Base-by-base conservation (phyloP, 1,284 basidiomycete genomes). In the Coniferiporia weirii region DNA sequence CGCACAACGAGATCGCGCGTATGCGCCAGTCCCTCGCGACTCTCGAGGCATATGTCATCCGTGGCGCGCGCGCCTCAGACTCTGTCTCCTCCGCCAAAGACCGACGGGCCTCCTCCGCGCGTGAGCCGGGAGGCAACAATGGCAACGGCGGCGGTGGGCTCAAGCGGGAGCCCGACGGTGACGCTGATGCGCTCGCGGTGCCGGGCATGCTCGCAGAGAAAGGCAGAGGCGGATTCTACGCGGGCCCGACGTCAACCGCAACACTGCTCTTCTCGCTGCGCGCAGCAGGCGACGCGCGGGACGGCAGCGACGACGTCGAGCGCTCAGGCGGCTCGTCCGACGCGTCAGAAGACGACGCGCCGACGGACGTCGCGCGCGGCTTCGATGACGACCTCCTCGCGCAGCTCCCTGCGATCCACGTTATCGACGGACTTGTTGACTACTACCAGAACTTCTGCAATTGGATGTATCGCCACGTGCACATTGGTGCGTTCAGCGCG, bases 381-480 rank as follows among this genome's bases (percentile, higher is more conserved):
- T 82, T 84, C 63, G 85, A 89, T 70, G 76, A 79, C 52, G 88
- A 91, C 69, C 77, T 91, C n/a, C 76, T 89, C 62, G 73, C 75
- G 3, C 71, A 79, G 61, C 79, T 91, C 1, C 89, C 89, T 1
- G 73, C 79, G 38, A 71, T 84, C 54, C 79, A 84, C 51, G 74
- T 83, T 54, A 84, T 89, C 65, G 89, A 91, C 67, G 80, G 78
- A 34, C 81, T 91, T 54, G 77, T 91, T 66, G 72, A 73, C 54
- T 87, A 84, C 71, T 91, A 91, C 71, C 91, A 91, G 65, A 85
- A 88, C 65, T 88, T 87, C 67, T 90, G 88, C 77, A 90, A 87
- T 70, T 91, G 89, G 89, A 82, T 91, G 57, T 89, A 90, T 70
- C 81, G 86, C 40, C 84, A 89, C 68, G 79, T 91, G 60, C 85